A percentile compares a stretch with the other conserved stretches of the same genome.
These are phyloP conservation scores for Ceratonia siliqua DNA, from an alignment of 306 rosid genomes.

Conservation along the genomic window DNA sequence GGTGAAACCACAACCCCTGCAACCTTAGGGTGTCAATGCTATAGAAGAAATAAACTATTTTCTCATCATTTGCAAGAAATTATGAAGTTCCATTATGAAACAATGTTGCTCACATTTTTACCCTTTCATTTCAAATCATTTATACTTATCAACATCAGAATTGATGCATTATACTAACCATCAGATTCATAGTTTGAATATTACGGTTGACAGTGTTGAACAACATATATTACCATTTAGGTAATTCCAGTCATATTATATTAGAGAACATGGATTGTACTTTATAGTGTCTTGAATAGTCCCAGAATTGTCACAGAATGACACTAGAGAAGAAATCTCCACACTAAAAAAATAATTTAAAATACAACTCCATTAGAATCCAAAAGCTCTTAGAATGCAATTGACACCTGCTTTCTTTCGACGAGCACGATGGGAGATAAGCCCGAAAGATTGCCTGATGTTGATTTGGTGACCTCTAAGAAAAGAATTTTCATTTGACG, in stretches of 20 bases:
- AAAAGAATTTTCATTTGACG: conserved; percentile 58
- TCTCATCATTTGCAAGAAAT: conserved; percentile 14
- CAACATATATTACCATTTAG: too few species aligned
- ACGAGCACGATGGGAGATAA: too few species aligned
- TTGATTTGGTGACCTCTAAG: conserved; percentile 61
- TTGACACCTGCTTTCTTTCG: conserved; percentile 59
- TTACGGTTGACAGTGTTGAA: too few species aligned
- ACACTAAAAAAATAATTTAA: too few species aligned
- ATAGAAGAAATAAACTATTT: conserved; percentile 16
- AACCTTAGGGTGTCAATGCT: conserved; percentile 25
- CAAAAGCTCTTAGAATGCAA: conserved; percentile 11
- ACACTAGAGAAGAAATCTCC: too few species aligned
- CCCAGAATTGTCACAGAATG: too few species aligned
- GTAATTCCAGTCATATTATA: too few species aligned
- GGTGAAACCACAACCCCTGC: conserved; percentile 78
- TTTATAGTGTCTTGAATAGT: too few species aligned
- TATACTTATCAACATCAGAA: neutral
- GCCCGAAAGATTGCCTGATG: conserved; percentile 41
- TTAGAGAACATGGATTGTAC: too few species aligned
- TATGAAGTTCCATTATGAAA: neutral
- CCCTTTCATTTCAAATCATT: neutral
- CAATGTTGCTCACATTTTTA: neutral
- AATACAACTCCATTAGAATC: too few species aligned
- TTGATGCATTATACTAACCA: neutral
- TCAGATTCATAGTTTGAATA: too few species aligned